Percentiles rank a stretch among this genome's conserved stretches.
Evolutionary conservation across 495 filamentous ascomycete genomes (phyloP).

Genomic region (Neurospora africana): DNA sequence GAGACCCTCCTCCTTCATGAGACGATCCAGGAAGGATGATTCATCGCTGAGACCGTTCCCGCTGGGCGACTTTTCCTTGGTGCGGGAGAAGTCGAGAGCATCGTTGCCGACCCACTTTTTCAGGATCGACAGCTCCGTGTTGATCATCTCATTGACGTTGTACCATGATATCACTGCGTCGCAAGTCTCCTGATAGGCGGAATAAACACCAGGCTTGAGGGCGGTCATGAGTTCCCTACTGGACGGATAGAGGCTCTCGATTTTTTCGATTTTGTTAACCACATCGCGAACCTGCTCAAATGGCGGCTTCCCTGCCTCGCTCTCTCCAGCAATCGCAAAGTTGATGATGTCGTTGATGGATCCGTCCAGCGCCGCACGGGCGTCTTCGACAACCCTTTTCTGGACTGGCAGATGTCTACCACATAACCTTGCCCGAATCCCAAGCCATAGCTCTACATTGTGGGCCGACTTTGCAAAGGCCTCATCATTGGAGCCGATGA

Average conservation of each 20-base stretch:
- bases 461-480: slow-evolving; percentile 59
- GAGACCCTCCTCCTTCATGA: slow-evolving; percentile 94
- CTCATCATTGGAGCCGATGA: slow-evolving; percentile 72
- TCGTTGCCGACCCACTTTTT: slow-evolving; percentile 96
- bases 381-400: slow-evolving; percentile 71
- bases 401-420: slow-evolving; percentile 78
- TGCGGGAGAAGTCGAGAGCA: slow-evolving; percentile 79
- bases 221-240: slow-evolving; percentile 57
- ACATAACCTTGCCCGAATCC: slow-evolving; percentile 68
- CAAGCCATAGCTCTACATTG: slow-evolving; percentile 82
- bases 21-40: slow-evolving; percentile 86
- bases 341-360: slow-evolving; percentile 76
- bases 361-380: slow-evolving; percentile 53
- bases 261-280: slow-evolving; percentile 77
- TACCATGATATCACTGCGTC: slow-evolving; percentile 90
- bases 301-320: slow-evolving; percentile 78
- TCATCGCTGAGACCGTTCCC: slow-evolving; percentile 70
- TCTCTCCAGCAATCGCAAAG: slow-evolving; percentile 89
- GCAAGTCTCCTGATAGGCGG: slow-evolving; percentile 64
- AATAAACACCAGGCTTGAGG: slow-evolving; percentile 62
- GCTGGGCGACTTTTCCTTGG: slow-evolving; percentile 39
- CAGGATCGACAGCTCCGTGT: slow-evolving; percentile 79
- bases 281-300: slow-evolving; percentile 80
- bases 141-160: slow-evolving; percentile 96
- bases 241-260: slow-evolving; percentile 75